Conservation (phyloP, 2,329 filamentous ascomycete species). For the Pseudogymnoascus sp. region DNA sequence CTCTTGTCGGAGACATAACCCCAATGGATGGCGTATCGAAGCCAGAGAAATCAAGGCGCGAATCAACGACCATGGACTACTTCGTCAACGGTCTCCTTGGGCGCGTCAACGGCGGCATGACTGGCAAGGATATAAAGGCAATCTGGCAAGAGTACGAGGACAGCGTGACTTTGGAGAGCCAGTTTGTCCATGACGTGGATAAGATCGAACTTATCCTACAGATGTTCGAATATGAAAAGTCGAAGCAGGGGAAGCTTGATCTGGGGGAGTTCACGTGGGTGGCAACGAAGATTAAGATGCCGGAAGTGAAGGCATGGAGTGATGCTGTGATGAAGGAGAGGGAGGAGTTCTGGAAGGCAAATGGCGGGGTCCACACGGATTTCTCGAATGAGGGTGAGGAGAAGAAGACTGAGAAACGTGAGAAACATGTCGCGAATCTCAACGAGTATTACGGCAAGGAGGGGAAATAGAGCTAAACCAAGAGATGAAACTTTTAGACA, state of each 20-base stretch:
- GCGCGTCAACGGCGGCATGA: constrained; percentile 60
- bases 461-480: background rate
- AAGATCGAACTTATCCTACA: constrained; percentile 93
- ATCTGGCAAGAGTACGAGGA: constrained; percentile 98
- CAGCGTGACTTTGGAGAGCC: constrained; percentile 69
- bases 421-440: constrained; percentile 10
- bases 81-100: constrained; percentile 67
- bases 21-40: constrained; percentile 82
- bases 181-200: constrained; percentile 93
- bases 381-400: constrained; percentile 11
- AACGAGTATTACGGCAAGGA: constrained; percentile 12
- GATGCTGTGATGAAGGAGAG: constrained; percentile 69
- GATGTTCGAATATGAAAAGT: constrained; percentile 92
- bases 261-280: constrained; percentile 84
- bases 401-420: constrained; percentile 15
- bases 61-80: constrained; percentile 87
- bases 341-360: constrained; percentile 58
- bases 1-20: constrained; percentile 92
- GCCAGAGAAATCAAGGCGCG: constrained; percentile 78
- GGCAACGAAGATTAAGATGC: constrained; percentile 60
- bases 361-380: constrained; percentile 21
- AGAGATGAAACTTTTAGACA: background rate
- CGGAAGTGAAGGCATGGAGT: constrained; percentile 76
- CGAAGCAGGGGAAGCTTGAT: constrained; percentile 54
- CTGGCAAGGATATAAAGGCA: constrained; percentile 62